A percentile compares a stretch with the other conserved stretches of the same genome.
These are phyloP conservation scores for Claviceps purpurea DNA, from an alignment of 2,329 filamentous ascomycete species.

Conservation along the genomic window DNA sequence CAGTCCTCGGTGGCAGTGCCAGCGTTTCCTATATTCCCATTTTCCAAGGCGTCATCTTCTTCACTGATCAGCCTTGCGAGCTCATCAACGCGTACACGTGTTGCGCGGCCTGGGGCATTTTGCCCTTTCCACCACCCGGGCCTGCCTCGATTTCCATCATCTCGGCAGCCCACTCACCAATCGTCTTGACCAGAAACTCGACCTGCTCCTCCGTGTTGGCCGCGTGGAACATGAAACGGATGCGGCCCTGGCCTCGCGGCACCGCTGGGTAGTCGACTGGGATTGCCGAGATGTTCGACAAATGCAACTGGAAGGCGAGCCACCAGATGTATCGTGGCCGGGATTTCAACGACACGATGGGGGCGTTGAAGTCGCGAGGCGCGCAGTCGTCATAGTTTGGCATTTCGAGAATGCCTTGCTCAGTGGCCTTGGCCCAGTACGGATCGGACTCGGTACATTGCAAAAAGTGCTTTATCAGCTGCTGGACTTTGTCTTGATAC, in stretches of 20 bases:
- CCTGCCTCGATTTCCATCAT: slow-evolving; percentile 7
- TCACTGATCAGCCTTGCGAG: not conserved
- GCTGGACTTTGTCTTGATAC: slow-evolving; percentile 11
- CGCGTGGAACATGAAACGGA: slow-evolving; percentile 27
- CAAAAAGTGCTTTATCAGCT: slow-evolving; percentile 16
- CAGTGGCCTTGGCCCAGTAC: slow-evolving; percentile 11
- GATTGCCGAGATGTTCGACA: slow-evolving; percentile 8
- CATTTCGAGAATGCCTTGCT: slow-evolving; percentile 15
- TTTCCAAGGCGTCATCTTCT: not conserved
- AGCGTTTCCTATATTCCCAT: too few species aligned
- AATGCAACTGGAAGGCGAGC: slow-evolving; percentile 14
- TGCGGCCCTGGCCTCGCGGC: slow-evolving; percentile 21
- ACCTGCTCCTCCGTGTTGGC: slow-evolving; percentile 24
- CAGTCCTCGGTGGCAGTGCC: too few species aligned
- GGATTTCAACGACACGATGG: slow-evolving; percentile 18
- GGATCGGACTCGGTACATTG: slow-evolving; percentile 11
- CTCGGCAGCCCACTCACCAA: slow-evolving; percentile 8
- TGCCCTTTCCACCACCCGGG: not conserved
- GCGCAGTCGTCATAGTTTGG: slow-evolving; percentile 17
- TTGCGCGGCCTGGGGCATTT: not conserved
- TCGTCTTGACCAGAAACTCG: slow-evolving; percentile 3
- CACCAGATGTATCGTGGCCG: slow-evolving; percentile 12
- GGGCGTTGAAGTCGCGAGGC: slow-evolving; percentile 11
- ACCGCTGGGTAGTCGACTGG: slow-evolving; percentile 26
- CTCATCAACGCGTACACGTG: not conserved